Evolutionary conservation across 352 stramenopile genomes (phyloP), one percentile per base, ranked within the genome.

Genomic region (Peronospora farinosa): DNA sequence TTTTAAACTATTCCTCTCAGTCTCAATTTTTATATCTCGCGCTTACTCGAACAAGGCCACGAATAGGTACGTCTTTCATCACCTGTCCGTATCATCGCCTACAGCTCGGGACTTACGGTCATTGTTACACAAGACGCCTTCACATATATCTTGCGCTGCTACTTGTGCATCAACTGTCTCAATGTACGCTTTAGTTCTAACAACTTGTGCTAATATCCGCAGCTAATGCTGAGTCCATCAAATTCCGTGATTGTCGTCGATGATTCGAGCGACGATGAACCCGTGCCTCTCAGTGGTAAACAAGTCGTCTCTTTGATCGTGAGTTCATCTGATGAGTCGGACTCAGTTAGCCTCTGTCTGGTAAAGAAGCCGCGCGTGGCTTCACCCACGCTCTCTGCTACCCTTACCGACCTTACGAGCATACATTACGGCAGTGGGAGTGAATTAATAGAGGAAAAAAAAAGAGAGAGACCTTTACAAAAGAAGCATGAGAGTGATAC

Each of bases 241-340:
- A 54, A 30, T 46, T 65, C 68, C 17, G 58, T 78, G 16, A 80
- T 83, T 41, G 50, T 75, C 28, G 28, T 83, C n/a, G 69, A 80
- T 40, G 72, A 79, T 30, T 76, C 60, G 11, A 75, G 60, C 19
- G 69, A 79, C 36, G 72, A 78, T n/a, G 69, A 73, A 3, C 0
- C 42, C 12, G 21, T 40, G 11, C 13, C 13, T 5, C 27, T 32
- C 12, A 57, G 7, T 19, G 19, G 37, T 1, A 25, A 37, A 30
- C 43, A 47, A 9, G 54, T 42, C 12, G 49, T 43, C 16, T 47
- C 40, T 12, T 25, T 67, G 41, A 13, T 46, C 10, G 36, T 57
- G 6, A 57, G 38, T 10, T 65, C 49, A 27, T 62, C 58, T 1
- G 53, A 62, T 19, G 63, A 68, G 11, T 57, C 60, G 16, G 49